phyloP scores from a whole-genome alignment of 805 yeast genomes.

The Myxozyma lipomycoides region DNA sequence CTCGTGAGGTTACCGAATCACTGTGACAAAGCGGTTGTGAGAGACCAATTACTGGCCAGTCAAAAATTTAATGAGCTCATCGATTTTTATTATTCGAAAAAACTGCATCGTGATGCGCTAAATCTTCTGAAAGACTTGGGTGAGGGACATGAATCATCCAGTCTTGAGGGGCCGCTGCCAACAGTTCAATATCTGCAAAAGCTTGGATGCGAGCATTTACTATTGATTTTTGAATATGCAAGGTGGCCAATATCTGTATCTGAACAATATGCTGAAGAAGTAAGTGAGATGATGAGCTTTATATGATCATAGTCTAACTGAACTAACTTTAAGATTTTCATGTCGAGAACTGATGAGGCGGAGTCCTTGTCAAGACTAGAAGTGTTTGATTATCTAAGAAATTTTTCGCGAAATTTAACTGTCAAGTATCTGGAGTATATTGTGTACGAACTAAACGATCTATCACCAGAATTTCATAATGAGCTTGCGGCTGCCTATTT shows the following conservation, averaged over 20 bases:
- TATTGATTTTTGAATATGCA: conserved; percentile 55
- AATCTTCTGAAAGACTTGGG: conserved; percentile 48
- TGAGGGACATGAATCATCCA: conserved; percentile 32
- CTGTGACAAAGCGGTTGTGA: conserved; percentile 65
- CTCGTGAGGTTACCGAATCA: conserved; percentile 69
- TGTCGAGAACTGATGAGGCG: conserved; percentile 60
- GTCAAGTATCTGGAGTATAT: conserved; percentile 53
- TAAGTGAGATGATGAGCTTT: no score
- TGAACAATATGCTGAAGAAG: conserved; percentile 40
- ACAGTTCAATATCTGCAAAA: conserved; percentile 57
- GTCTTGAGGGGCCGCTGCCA: conserved; percentile 39
- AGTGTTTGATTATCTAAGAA: conserved; percentile 52
- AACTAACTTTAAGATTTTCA: conserved; percentile 45
- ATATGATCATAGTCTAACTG: neutral
- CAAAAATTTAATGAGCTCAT: conserved; percentile 62
- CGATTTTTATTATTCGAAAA: conserved; percentile 68
- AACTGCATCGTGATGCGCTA: conserved; percentile 63
- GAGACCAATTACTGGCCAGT: conserved; percentile 46
- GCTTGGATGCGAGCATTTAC: conserved; percentile 47
- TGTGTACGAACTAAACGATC: conserved; percentile 42
- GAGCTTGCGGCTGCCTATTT: conserved; percentile 48
- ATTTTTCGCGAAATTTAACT: conserved; percentile 36
- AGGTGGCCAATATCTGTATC: conserved; percentile 47
- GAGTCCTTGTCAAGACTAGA: conserved; percentile 52
- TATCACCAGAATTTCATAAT: conserved; percentile 42